Conservation (phyloP, 192 early-diverging fungal genomes). For the Coemansia sp. region DNA sequence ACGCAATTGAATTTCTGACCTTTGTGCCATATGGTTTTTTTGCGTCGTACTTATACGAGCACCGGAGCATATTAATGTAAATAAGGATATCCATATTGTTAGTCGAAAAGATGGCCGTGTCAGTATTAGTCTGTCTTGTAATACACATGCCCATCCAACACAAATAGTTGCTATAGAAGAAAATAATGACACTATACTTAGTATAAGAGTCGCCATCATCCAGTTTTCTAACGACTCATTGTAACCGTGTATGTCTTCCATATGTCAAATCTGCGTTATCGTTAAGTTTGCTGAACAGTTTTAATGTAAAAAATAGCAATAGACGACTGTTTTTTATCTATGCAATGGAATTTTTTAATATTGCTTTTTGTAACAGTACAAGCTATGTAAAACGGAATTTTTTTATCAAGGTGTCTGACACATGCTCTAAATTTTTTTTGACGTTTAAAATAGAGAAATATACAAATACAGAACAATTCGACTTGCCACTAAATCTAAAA, state of each 20-base stretch:
- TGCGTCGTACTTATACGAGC: constrained; percentile 2
- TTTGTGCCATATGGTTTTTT: background rate
- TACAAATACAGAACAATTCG: too few relatives aligned
- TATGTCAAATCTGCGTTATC: background rate
- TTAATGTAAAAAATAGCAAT: background rate
- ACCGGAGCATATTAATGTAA: background rate
- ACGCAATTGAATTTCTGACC: constrained; percentile 7
- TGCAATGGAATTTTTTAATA: too few relatives aligned
- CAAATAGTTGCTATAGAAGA: constrained; percentile 4
- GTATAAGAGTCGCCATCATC: constrained; percentile 12
- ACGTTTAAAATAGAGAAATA: too few relatives aligned
- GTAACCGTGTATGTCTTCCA: background rate
- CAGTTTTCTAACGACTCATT: constrained; percentile 6
- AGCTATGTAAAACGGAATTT: background rate
- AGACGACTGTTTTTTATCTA: background rate
- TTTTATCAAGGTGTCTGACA: background rate
- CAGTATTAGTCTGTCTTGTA: constrained; percentile 2
- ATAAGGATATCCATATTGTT: constrained; percentile 4
- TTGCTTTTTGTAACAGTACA: background rate
- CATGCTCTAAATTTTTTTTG: background rate
- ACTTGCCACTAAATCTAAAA: background rate
- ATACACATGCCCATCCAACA: background rate
- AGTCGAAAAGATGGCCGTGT: constrained; percentile 15
- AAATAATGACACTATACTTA: constrained; percentile 16
- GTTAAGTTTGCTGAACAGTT: background rate